Percentiles rank a stretch among this genome's conserved stretches.
Evolutionary conservation across 345 rosid species (phyloP).

Genomic region (Rhodamnia rubescens): DNA sequence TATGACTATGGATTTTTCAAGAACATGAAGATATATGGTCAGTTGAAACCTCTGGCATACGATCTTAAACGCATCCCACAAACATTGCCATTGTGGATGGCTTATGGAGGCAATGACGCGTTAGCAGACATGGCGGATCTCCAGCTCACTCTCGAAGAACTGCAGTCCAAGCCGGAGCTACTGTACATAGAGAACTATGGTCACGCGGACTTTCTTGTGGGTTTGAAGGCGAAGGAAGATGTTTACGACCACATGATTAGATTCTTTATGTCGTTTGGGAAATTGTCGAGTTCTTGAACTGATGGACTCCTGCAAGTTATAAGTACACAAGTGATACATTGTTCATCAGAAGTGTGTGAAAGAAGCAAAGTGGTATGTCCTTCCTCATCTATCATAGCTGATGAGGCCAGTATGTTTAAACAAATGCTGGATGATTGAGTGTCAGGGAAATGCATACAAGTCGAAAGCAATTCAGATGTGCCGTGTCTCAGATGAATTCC

Average conservation of each 20-base stretch:
- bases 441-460: not conserved
- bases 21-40: constrained; percentile 49
- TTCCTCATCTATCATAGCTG: not conserved
- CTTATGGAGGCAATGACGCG: constrained; percentile 67
- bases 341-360: not conserved
- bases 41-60: constrained; percentile 51
- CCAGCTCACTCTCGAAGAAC: constrained; percentile 45
- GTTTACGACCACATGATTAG: constrained; percentile 40
- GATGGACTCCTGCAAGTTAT: not conserved
- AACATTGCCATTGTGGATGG: constrained; percentile 82
- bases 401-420: not conserved
- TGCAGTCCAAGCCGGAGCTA: constrained; percentile 47
- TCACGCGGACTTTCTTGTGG: constrained; percentile 57
- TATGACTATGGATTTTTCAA: constrained; percentile 70
- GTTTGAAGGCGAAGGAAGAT: constrained; percentile 53
- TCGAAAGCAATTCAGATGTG: not conserved
- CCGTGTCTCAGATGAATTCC: not conserved
- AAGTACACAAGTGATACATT: not conserved
- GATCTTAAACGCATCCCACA: constrained; percentile 51
- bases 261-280: constrained; percentile 47
- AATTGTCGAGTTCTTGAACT: constrained; percentile 25
- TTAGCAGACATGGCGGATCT: constrained; percentile 65
- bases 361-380: not conserved
- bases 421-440: not conserved
- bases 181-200: constrained; percentile 67